A percentile compares a stretch with the other conserved stretches of the same genome.
These are phyloP conservation scores for Chrysoporthe puriensis DNA, from an alignment of 2,329 filamentous ascomycete species.

Conservation along the genomic window DNA sequence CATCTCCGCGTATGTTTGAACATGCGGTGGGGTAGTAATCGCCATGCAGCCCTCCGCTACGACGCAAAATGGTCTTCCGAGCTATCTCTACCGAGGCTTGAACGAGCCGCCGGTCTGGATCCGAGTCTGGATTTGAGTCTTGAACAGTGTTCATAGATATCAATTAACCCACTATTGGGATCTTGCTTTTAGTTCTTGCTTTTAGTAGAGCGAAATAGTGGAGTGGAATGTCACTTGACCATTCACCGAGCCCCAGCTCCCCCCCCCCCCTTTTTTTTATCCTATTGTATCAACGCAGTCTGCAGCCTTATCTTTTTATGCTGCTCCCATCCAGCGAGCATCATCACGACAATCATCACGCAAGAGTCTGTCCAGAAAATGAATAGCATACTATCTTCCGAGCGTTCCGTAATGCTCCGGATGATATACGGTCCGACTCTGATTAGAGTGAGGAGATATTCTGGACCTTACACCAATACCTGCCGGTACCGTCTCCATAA, in stretches of 20 bases:
- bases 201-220: neutral
- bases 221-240: neutral
- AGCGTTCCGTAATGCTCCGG: neutral
- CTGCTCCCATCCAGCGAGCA: neutral
- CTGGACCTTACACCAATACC: neutral
- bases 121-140: neutral
- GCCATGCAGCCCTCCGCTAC: neutral
- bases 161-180: neutral
- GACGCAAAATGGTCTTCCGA: too few species aligned
- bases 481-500: neutral
- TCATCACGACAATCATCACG: neutral
- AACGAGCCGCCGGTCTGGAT: neutral
- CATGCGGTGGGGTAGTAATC: slow-evolving; percentile 3
- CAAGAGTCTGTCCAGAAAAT: neutral
- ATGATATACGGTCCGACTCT: neutral
- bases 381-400: neutral
- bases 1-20: neutral
- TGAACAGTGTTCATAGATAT: neutral
- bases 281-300: neutral
- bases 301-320: slow-evolving; percentile 15
- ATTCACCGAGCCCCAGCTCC: neutral
- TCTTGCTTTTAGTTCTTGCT: neutral
- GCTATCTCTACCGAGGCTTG: slow-evolving; percentile 8
- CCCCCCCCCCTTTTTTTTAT: neutral
- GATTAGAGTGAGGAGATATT: neutral